Conservation (phyloP, 1,284 basidiomycete genomes). For the Naganishia sp. region DNA sequence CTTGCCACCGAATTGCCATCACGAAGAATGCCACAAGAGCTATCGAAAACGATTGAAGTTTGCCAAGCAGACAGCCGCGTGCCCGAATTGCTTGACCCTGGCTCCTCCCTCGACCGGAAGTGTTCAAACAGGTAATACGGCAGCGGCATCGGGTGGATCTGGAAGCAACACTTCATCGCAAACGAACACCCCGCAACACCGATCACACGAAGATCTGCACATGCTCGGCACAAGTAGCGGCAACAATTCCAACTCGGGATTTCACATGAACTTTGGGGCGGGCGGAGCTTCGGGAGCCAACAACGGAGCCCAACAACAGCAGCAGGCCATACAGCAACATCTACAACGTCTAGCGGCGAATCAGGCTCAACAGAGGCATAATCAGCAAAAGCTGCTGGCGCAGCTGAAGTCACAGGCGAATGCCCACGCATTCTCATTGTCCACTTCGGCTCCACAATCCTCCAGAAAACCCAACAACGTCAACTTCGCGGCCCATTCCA, state of each 20-base stretch:
- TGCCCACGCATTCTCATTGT: constrained; percentile 26
- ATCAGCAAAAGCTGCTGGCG: constrained; percentile 32
- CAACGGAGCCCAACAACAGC: constrained; percentile 31
- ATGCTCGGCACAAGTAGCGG: constrained; percentile 18
- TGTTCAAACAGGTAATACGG: background rate
- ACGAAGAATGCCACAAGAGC: constrained; percentile 58
- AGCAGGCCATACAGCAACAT: constrained; percentile 36
- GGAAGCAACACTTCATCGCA: constrained; percentile 38
- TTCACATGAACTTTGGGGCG: constrained; percentile 7
- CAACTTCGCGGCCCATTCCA: constrained; percentile 37
- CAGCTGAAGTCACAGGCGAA: constrained; percentile 30
- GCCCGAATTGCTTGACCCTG: constrained; percentile 50
- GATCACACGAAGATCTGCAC: constrained; percentile 33
- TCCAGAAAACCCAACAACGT: constrained; percentile 31
- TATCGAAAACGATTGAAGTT: constrained; percentile 56
- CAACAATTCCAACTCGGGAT: constrained; percentile 2
- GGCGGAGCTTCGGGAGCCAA: background rate
- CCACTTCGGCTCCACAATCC: constrained; percentile 14
- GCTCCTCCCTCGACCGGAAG: constrained; percentile 33
- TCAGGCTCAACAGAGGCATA: constrained; percentile 35
- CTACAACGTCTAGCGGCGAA: constrained; percentile 33
- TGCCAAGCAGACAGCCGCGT: constrained; percentile 53
- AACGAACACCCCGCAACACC: constrained; percentile 34
- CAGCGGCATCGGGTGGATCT: constrained; percentile 33
- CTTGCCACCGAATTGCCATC: constrained; percentile 56